Conservation (phyloP, 1,284 basidiomycete genomes). For the Rhodotorula sp. region DNA sequence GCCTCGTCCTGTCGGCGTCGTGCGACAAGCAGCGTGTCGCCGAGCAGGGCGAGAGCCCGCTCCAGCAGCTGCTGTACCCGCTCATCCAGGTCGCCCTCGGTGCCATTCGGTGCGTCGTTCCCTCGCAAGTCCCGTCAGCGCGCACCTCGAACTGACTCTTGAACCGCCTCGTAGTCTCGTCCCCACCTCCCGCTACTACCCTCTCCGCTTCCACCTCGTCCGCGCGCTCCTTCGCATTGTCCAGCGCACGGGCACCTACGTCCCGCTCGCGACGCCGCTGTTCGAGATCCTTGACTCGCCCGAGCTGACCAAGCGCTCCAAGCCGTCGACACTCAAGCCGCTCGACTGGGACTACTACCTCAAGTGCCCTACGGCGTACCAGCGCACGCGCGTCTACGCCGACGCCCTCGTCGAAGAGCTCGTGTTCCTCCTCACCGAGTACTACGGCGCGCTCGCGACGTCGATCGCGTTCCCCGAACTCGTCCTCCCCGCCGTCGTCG, state of each 20-base stretch:
- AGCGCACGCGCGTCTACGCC: conserved; percentile 82
- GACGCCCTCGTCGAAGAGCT: conserved; percentile 84
- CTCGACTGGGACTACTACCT: conserved; percentile 86
- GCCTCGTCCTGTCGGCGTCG: conserved; percentile 77
- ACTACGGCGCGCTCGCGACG: conserved; percentile 62
- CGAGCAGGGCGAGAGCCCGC: conserved; percentile 67
- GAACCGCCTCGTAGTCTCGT: conserved; percentile 64
- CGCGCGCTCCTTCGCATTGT: conserved; percentile 71
- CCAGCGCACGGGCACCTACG: conserved; percentile 78
- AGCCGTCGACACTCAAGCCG: conserved; percentile 83
- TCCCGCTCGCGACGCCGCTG: conserved; percentile 82
- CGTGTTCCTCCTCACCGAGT: conserved; percentile 75
- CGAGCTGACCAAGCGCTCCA: conserved; percentile 70
- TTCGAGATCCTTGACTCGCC: conserved; percentile 81
- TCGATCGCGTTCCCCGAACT: conserved; percentile 94
- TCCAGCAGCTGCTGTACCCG: conserved; percentile 89
- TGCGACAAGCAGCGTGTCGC: conserved; percentile 64
- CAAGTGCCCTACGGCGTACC: conserved; percentile 82
- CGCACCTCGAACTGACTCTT: conserved; percentile 10
- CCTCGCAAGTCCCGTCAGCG: background rate
- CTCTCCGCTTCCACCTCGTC: conserved; percentile 72
- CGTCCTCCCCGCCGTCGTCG: conserved; percentile 76
- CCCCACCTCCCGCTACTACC: conserved; percentile 75
- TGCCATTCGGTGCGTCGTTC: conserved; percentile 71
- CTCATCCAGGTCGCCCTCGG: conserved; percentile 92